These are phyloP conservation scores for Saccharomycopsis javanensis DNA, from an alignment of 805 yeast species.

Conservation along the genomic window DNA sequence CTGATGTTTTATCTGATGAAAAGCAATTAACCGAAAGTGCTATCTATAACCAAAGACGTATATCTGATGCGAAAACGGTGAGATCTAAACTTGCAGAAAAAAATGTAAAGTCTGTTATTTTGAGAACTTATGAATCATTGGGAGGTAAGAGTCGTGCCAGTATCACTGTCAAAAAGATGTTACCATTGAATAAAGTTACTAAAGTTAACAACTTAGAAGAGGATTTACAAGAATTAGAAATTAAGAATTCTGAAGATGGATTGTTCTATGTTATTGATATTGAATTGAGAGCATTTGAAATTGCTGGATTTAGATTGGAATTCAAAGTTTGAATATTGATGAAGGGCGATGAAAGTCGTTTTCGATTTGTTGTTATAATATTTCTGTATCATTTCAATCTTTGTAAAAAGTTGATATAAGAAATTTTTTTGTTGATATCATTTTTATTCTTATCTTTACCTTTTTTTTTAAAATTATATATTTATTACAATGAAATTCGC, in stretches of 20 bases:
- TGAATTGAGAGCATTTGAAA: constrained; percentile 64
- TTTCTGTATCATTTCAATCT: not conserved
- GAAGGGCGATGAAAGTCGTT: not conserved
- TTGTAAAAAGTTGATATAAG: too few relatives aligned
- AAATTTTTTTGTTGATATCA: not conserved
- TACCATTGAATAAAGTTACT: constrained; percentile 38
- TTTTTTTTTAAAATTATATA: too few relatives aligned
- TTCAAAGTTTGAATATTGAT: constrained; percentile 17
- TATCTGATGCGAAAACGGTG: not conserved
- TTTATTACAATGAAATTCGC: too few relatives aligned
- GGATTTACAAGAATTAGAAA: constrained; percentile 32
- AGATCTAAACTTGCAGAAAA: constrained; percentile 24
- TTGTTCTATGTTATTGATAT: constrained; percentile 34
- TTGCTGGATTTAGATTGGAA: constrained; percentile 38
- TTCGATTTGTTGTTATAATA: not conserved
- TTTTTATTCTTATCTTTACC: too few relatives aligned
- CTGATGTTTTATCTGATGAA: constrained; percentile 5
- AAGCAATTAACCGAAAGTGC: not conserved
- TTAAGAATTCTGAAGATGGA: constrained; percentile 23
- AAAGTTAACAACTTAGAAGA: constrained; percentile 55
- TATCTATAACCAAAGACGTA: not conserved
- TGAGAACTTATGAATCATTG: constrained; percentile 76
- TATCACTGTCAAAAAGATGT: constrained; percentile 32
- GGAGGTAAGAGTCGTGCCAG: constrained; percentile 65
- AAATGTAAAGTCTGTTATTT: constrained; percentile 44